Evolutionary conservation across 2,329 filamentous ascomycete genomes (phyloP), one percentile per base, ranked within the genome.

Genomic region (Colletotrichum caudatum): DNA sequence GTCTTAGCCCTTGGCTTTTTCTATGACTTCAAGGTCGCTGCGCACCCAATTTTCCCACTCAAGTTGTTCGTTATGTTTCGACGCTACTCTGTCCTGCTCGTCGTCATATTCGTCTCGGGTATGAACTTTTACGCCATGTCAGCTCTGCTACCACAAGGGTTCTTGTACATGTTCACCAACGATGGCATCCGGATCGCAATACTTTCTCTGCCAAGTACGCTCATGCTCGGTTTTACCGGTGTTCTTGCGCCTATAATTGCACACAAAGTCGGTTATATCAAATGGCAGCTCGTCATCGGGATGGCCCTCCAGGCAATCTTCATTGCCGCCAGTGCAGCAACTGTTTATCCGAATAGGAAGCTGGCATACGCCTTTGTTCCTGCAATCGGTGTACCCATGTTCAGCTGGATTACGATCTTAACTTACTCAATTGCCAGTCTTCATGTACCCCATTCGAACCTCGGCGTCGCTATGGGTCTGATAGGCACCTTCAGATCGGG

Each of bases 151-250:
- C 78, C 78, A 0, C 79, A 80, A 69, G 77, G 73, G 11, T 76
- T 77, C 1, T 64, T 79, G 0, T 80, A 77, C 73, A 78, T 79
- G 74, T 80, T 77, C 64, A 79, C 78, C 51, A 76, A 75, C 23
- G 74, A 80, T 35, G 75, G 75, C 11, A 72, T 79, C 29, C 37
- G 75, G 50, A 77, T 80, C 12, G 79, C 78, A 4, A 37, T 64
- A 1, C 57, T 73, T 5, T 65, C 69, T 20, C 64, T 73, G 0
- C 71, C 71, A 0, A 68, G 62, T 23, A 73, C 56, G 9, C 3
- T 69, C 23, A 73, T 73, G 60, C 63, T 60, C 5, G 60, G 64
- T 14, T 58, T 73, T 33, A 64, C 65, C 5, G 63, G 72, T 11
- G 64, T 72, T 1, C 48, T 80, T 29, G 67, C 79, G 7, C 78